phyloP scores from a whole-genome alignment of 2,329 filamentous ascomycete species.

The Cytospora piceae region DNA sequence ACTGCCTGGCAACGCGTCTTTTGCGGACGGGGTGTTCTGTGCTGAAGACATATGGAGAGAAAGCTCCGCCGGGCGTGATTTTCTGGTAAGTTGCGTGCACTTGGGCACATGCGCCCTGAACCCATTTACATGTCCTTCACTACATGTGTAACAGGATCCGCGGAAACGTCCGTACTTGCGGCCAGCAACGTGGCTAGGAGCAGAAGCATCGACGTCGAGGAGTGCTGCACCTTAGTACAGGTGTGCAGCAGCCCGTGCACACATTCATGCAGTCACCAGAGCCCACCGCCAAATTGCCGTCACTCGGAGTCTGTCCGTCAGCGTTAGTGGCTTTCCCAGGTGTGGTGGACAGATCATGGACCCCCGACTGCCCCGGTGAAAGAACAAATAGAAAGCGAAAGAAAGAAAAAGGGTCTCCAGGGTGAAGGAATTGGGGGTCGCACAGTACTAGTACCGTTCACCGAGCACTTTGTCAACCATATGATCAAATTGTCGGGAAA shows the following conservation, averaged over 20 bases:
- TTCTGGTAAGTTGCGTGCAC: neutral
- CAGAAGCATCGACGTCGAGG: neutral
- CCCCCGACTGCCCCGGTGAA: neutral
- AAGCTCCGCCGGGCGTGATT: neutral
- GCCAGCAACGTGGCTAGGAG: neutral
- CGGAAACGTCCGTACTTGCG: neutral
- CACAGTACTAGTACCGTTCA: constrained; percentile 12
- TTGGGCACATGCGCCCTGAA: neutral
- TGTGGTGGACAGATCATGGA: neutral
- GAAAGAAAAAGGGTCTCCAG: neutral
- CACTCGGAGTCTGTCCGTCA: constrained; percentile 23
- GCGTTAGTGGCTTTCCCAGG: constrained; percentile 1
- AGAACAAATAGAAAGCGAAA: constrained; percentile 8
- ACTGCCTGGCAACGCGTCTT: neutral
- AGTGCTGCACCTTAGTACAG: neutral
- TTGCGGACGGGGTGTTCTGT: neutral
- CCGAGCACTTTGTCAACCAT: neutral
- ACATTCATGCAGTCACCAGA: constrained; percentile 8
- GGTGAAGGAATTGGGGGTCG: constrained; percentile 14
- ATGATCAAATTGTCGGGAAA: neutral
- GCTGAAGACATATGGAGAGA: neutral
- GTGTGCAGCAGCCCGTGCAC: constrained; percentile 10
- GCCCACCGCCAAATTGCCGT: constrained; percentile 21
- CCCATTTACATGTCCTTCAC: neutral
- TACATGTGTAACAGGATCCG: neutral